Percentiles rank a stretch among this genome's conserved stretches.
phyloP scores from a whole-genome alignment of 75 land plant genomes.

The Selaginella moellendorffii region DNA sequence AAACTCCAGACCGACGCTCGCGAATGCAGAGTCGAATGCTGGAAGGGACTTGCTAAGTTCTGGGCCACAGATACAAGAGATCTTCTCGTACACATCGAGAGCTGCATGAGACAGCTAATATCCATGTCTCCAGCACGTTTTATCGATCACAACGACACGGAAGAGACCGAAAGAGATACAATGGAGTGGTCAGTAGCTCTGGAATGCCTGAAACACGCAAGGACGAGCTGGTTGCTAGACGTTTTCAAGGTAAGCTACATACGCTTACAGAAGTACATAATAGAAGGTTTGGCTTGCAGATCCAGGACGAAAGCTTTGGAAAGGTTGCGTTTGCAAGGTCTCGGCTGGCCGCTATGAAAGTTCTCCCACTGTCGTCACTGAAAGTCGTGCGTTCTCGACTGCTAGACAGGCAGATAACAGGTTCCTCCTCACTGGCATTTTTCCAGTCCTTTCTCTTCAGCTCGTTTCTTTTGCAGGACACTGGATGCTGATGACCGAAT shows the following conservation, averaged over 20 bases:
- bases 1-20: neutral
- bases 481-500: neutral
- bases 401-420: neutral
- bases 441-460: neutral
- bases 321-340: neutral
- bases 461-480: neutral
- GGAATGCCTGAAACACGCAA: neutral
- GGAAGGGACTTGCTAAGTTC: neutral
- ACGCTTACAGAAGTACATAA: too few species aligned
- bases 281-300: too few species aligned
- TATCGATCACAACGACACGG: neutral
- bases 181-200: neutral
- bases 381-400: neutral
- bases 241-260: neutral
- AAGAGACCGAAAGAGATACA: neutral
- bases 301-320: neutral
- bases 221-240: neutral
- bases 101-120: neutral
- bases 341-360: neutral
- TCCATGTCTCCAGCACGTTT: neutral
- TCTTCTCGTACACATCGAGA: too few species aligned
- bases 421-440: too few species aligned
- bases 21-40: neutral
- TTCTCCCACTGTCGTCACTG: neutral
- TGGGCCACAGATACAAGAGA: too few species aligned